A percentile compares a stretch with the other conserved stretches of the same genome.
Conservation (phyloP, 306 rosid genomes). For the Purshia tridentata region DNA sequence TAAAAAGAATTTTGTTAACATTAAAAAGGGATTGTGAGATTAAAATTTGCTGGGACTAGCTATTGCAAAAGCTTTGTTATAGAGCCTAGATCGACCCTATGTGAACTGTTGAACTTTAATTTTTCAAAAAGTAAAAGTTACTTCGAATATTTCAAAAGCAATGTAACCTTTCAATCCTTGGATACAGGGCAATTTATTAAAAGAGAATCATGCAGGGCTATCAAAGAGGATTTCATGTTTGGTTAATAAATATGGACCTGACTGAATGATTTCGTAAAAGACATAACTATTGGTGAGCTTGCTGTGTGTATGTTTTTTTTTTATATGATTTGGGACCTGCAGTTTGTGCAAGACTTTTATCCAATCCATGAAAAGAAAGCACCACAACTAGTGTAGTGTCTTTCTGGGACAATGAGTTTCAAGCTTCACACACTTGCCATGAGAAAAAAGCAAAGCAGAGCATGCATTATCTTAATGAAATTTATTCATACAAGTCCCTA, state of each 20-base stretch:
- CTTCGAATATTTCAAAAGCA: conserved; percentile 60
- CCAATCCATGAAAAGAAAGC: conserved; percentile 42
- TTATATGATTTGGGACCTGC: conserved; percentile 1
- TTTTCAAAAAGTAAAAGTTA: conserved; percentile 58
- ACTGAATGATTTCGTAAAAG: not conserved
- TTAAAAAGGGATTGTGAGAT: conserved; percentile 17
- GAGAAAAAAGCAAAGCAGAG: conserved; percentile 8
- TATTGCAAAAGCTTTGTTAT: conserved; percentile 14
- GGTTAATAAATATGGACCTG: not conserved
- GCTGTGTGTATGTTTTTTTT: not conserved
- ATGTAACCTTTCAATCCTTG: conserved; percentile 27
- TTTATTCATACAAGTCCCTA: conserved; percentile 11
- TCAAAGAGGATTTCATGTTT: conserved; percentile 11
- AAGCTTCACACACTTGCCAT: conserved; percentile 38
- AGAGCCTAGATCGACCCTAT: conserved; percentile 11
- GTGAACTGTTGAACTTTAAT: conserved; percentile 15
- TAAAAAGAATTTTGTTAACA: not conserved
- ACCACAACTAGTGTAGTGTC: conserved; percentile 35
- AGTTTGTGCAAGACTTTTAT: not conserved
- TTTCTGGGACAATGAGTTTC: conserved; percentile 47
- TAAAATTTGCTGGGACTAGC: conserved; percentile 22
- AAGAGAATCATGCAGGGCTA: conserved; percentile 13
- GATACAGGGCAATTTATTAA: conserved; percentile 7
- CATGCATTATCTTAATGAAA: not conserved
- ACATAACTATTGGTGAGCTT: conserved; percentile 13